Evolutionary conservation across 441 rosid species (phyloP).

Genomic region (Populus trichocarpa): DNA sequence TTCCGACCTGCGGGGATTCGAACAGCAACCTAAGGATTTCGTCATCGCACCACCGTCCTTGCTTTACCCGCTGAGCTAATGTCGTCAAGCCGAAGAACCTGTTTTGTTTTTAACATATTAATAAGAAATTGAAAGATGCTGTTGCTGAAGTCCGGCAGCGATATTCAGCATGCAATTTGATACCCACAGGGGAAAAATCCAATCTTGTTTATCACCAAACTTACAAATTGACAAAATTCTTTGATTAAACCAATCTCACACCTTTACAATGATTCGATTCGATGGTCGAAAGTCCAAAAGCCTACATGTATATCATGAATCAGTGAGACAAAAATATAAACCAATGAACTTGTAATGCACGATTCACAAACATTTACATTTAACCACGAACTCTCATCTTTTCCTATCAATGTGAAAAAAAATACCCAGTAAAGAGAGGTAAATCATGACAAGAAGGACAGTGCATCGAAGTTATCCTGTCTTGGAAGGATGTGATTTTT

Average conservation of each 20-base stretch:
- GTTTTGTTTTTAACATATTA: neutral
- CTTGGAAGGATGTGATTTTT: conserved; percentile 42
- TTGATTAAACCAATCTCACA: conserved; percentile 18
- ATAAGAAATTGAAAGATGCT: neutral
- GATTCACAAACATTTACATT: conserved; percentile 34
- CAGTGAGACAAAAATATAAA: conserved; percentile 12
- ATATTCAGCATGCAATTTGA: too few relatives aligned
- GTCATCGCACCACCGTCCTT: neutral
- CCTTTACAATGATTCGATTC: conserved; percentile 8
- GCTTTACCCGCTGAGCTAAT: too few relatives aligned
- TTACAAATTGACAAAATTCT: neutral
- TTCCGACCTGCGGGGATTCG: conserved; percentile 38
- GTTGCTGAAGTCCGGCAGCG: neutral
- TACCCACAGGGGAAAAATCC: neutral
- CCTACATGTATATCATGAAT: neutral
- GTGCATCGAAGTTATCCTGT: conserved; percentile 19
- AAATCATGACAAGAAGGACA: conserved; percentile 19
- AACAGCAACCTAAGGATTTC: conserved; percentile 38
- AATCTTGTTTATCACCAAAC: neutral
- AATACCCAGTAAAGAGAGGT: conserved; percentile 6
- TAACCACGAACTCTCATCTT: conserved; percentile 1
- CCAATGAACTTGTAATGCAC: conserved; percentile 30
- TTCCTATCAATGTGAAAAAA: conserved; percentile 8
- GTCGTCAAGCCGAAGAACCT: neutral
- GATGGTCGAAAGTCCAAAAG: neutral